Base-by-base conservation (phyloP, 352 stramenopile genomes). In the Phytophthora colocasiae region DNA sequence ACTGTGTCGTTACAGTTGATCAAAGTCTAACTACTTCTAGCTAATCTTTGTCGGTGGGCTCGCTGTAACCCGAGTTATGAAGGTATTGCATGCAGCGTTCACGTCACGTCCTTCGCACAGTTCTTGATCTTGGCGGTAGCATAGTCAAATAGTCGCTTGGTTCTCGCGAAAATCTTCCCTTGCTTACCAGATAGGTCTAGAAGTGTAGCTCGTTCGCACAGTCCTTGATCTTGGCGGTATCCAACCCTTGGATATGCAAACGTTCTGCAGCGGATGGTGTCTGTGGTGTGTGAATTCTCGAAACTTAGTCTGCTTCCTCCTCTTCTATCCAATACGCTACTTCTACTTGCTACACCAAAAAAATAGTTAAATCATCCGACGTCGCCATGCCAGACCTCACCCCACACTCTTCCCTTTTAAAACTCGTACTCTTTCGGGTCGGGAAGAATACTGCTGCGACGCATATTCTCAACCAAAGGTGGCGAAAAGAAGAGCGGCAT, bases 401-500 rank as follows among this genome's bases (percentile, higher is more conserved):
- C 11, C 50, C 12, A 3, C 6, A 11, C 15, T 19, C 58, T 24
- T 4, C 11, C 34, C 9, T 5, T 22, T 22, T 73, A 88, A 57
- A 88, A 80, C 59, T 88, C 79, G 72, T 88, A 88, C 66, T 88
- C 79, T 46, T 60, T 73, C 14, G 74, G 75, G 58, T 88, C 79
- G 11, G 73, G 71, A 45, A 82, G 54, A 52, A 84, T 70, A 41
- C 61, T 80, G 52, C 77, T 83, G 29, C 70, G 74, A 6, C 81
- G 78, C 47, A 85, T 58, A 24, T 80, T 71, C 53, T 78, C 61
- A 24, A 61, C 58, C 27, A 75, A 47, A 17, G 84, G 75, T 29
- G 80, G 72, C 38, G 76, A 76, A 66, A 93, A 87, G 64, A 93
- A 93, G 36, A 89, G 72, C 36, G 84, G 84, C 76, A 91, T 79